These are phyloP conservation scores for Boletus smithii DNA, from an alignment of 1,284 basidiomycete species.

Conservation along the genomic window DNA sequence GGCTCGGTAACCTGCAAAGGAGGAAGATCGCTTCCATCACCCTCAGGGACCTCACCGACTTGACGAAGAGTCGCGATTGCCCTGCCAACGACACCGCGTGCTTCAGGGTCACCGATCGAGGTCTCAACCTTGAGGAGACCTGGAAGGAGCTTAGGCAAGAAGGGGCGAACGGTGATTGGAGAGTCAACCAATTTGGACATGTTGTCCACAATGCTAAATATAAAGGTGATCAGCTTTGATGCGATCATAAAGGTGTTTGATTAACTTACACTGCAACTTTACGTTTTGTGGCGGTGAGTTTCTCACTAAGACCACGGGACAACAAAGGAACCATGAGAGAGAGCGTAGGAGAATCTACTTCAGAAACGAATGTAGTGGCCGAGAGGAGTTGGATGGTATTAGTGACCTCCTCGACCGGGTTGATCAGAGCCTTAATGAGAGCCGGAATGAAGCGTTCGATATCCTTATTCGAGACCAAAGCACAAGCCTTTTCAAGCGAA, in stretches of 20 bases:
- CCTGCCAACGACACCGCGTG: constrained; percentile 83
- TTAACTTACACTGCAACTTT: constrained; percentile 86
- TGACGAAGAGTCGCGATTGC: constrained; percentile 93
- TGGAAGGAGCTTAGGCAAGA: constrained; percentile 93
- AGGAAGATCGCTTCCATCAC: constrained; percentile 87
- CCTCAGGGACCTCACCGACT: constrained; percentile 82
- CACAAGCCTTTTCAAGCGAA: constrained; percentile 90
- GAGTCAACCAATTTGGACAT: constrained; percentile 99
- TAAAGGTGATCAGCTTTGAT: constrained; percentile 16
- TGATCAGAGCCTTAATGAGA: constrained; percentile 95
- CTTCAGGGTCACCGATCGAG: constrained; percentile 93
- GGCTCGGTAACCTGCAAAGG: constrained; percentile 76
- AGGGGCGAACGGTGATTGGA: constrained; percentile 90
- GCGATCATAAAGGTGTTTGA: constrained; percentile 16
- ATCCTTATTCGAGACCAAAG: constrained; percentile 98
- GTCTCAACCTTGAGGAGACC: constrained; percentile 92
- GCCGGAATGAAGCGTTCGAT: constrained; percentile 98
- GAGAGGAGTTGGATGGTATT: constrained; percentile 95
- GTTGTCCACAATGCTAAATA: constrained; percentile 86
- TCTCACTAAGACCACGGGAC: constrained; percentile 93
- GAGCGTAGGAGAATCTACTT: constrained; percentile 98
- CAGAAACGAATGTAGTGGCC: constrained; percentile 99
- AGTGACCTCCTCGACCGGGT: constrained; percentile 99
- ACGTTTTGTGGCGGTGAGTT: constrained; percentile 92
- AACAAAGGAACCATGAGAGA: constrained; percentile 99